Percentiles rank a stretch among this genome's conserved stretches.
These are phyloP conservation scores for Magnolia kwangsiensis DNA, from an alignment of 164 flowering plant species.

Conservation along the genomic window DNA sequence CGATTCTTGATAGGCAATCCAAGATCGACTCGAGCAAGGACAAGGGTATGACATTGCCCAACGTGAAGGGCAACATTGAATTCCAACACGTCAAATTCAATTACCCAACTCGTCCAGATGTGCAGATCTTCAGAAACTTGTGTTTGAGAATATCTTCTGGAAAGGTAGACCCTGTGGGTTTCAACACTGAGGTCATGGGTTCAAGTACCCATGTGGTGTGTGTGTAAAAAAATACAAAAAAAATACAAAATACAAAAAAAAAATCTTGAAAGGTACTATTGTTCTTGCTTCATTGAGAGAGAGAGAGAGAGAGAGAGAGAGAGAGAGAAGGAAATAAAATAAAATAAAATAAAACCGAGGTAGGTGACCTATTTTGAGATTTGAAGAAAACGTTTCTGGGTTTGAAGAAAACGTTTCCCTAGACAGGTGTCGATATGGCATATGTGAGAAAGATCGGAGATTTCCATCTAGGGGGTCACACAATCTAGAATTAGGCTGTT, in stretches of 20 bases:
- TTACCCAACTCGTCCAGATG: conserved; percentile 48
- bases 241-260: no score
- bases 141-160: conserved; percentile 34
- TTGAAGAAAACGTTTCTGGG: no score
- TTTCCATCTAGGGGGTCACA: not conserved
- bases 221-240: no score
- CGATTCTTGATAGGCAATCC: conserved; percentile 40
- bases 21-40: conserved; percentile 42
- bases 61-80: conserved; percentile 42
- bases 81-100: conserved; percentile 41
- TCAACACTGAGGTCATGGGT: not conserved
- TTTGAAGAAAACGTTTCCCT: no score
- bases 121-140: conserved; percentile 39
- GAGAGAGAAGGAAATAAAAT: not conserved
- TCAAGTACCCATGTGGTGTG: no score
- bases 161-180: conserved; percentile 26
- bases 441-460: no score
- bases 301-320: not conserved
- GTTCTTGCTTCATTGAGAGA: not conserved
- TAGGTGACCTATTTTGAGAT: not conserved
- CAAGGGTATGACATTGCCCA: conserved; percentile 32
- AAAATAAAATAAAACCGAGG: not conserved
- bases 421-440: not conserved
- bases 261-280: conserved; percentile 23
- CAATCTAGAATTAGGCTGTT: not conserved